Evolutionary conservation across 176 grass and related monocot species (phyloP), one percentile per base, ranked within the genome.

Genomic region (Alopecurus myosuroides): DNA sequence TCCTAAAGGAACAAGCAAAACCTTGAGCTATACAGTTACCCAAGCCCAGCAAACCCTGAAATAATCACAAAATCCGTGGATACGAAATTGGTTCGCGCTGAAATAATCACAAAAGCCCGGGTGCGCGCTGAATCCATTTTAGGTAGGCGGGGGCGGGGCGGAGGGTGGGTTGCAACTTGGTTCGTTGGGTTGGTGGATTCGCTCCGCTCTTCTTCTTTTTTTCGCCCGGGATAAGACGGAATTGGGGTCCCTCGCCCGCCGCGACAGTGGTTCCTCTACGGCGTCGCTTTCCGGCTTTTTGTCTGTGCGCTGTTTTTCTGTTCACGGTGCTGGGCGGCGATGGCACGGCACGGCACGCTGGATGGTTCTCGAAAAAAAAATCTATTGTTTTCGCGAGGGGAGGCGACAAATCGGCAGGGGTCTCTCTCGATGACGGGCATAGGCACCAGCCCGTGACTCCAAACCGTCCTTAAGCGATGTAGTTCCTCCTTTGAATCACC

Each of bases 171-270:
- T 51, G 77, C 39, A 66, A 86, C 65, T 72, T 37, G 73, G 77
- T 20, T 30, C 11, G 26, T 71, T 9, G 15, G 86, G 80, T 84
- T 55, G 81, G 68, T 73, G 67, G 81, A 60, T 82, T 62, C 77
- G 26, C 58, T 23, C 28, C 57, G n/a, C 55, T 37, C 20, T 29
- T 22, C 15, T 28, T n/a, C 12, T 48, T 49, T 49, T 28, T 73
- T 45, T 4, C 52, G 70, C 68, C 81, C 51, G 11, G 52, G 81
- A 83, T 74, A 83, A 83, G 68, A 83, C 68, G 68, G 81, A 23
- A 60, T n/a, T 72, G 34, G 79, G 77, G 18, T 62, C n/a, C n/a
- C n/a, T n/a, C n/a, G n/a, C n/a, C 41, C 48, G 31, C 33, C 73
- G 58, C 5, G 58, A 48, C 45, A 48, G 45, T 48, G 13, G 13